Conservation (phyloP, 345 rosid genomes). For the Eutrema yunnanense region DNA sequence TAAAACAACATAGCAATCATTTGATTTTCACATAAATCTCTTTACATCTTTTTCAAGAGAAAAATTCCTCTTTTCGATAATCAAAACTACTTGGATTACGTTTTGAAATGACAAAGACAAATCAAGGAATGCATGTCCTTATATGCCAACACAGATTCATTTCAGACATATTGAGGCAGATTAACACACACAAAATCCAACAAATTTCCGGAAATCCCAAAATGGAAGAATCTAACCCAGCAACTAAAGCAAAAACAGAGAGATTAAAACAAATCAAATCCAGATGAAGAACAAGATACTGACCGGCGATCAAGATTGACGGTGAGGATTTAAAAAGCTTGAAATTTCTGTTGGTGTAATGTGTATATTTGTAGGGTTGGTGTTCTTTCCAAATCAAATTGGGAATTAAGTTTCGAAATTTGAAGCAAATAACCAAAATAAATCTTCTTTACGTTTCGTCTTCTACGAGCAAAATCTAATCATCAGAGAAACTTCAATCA, state of each 20-base stretch:
- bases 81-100: neutral
- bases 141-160: neutral
- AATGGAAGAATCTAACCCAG: neutral
- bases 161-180: neutral
- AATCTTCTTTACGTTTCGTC: neutral
- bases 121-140: neutral
- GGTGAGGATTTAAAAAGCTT: neutral
- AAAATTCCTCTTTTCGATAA: neutral
- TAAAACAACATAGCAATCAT: neutral
- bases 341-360: constrained; percentile 6
- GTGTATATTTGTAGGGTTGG: neutral
- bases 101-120: neutral
- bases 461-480: neutral
- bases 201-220: neutral
- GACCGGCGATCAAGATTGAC: neutral
- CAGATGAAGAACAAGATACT: neutral
- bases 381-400: constrained; percentile 13
- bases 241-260: neutral
- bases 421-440: neutral
- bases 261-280: neutral
- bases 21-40: neutral
- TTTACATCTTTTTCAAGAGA: neutral
- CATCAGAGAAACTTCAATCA: no score
- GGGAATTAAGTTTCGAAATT: neutral
- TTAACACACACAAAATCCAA: neutral